Evolutionary conservation across 2,329 filamentous ascomycete genomes (phyloP).

Genomic region (Scedosporium boydii): DNA sequence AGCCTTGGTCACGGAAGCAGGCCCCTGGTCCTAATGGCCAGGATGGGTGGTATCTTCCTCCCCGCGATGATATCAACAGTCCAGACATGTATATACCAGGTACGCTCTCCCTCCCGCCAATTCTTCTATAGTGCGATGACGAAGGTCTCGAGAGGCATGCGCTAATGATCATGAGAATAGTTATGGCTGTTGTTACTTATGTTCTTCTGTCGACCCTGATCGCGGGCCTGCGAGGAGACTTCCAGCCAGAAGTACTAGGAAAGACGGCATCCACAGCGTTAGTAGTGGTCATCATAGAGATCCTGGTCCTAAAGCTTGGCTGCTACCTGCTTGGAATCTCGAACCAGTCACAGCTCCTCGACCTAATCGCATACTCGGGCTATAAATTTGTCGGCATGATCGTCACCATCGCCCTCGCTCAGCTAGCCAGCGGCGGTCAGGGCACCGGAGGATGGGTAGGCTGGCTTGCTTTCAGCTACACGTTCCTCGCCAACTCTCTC

Average conservation of each 20-base stretch:
- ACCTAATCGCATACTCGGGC: constrained; percentile 90
- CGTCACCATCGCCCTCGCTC: constrained; percentile 69
- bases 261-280: constrained; percentile 80
- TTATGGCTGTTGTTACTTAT: constrained; percentile 97
- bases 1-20: constrained; percentile 92
- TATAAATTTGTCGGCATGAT: constrained; percentile 99
- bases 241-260: constrained; percentile 88
- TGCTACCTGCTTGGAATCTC: constrained; percentile 91
- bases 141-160: background rate
- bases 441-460: constrained; percentile 82
- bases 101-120: constrained; percentile 13
- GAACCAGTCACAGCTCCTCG: constrained; percentile 86
- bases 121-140: background rate
- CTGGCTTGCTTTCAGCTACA: constrained; percentile 85
- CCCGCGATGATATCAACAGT: constrained; percentile 91
- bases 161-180: constrained; percentile 19
- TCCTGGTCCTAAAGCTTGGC: constrained; percentile 81
- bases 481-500: constrained; percentile 87
- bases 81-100: constrained; percentile 97
- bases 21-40: constrained; percentile 59
- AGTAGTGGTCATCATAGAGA: constrained; percentile 76
- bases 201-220: constrained; percentile 88
- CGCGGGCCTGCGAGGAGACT: constrained; percentile 80
- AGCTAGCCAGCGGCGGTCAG: constrained; percentile 66
- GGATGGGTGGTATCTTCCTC: constrained; percentile 75